These are phyloP conservation scores for Carallia brachiata DNA, from an alignment of 345 rosid genomes.

Conservation along the genomic window DNA sequence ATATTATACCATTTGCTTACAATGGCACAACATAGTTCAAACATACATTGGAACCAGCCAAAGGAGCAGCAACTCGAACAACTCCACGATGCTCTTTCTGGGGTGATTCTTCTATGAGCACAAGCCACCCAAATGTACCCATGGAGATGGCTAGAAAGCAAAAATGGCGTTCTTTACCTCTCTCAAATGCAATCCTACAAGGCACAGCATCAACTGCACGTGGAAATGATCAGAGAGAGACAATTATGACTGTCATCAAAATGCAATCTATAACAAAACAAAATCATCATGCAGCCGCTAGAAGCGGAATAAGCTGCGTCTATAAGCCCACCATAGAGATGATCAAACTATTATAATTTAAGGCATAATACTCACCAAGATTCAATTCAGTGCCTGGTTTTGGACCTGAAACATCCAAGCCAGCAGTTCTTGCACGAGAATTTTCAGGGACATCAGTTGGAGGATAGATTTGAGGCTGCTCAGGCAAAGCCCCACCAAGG, in stretches of 20 bases:
- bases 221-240: slow-evolving; percentile 23
- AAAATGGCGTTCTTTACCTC: slow-evolving; percentile 86
- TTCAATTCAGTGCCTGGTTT: slow-evolving; percentile 76
- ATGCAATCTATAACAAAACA: background rate
- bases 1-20: background rate
- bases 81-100: slow-evolving; percentile 57
- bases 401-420: slow-evolving; percentile 66
- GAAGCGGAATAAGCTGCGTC: background rate
- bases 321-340: background rate
- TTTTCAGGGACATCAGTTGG: slow-evolving; percentile 44
- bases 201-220: slow-evolving; percentile 86
- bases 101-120: slow-evolving; percentile 76
- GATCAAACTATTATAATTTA: background rate
- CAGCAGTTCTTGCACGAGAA: slow-evolving; percentile 65
- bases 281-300: background rate
- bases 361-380: slow-evolving; percentile 53
- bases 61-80: slow-evolving; percentile 78
- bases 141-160: slow-evolving; percentile 60
- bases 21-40: slow-evolving; percentile 4
- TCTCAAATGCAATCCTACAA: slow-evolving; percentile 92
- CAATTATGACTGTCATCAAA: slow-evolving; percentile 12
- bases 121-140: slow-evolving; percentile 82
- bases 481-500: slow-evolving; percentile 69
- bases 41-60: slow-evolving; percentile 83
- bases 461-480: slow-evolving; percentile 63